These are phyloP conservation scores for Penicillium palitans DNA, from an alignment of 2,329 filamentous ascomycete genomes.

Conservation along the genomic window DNA sequence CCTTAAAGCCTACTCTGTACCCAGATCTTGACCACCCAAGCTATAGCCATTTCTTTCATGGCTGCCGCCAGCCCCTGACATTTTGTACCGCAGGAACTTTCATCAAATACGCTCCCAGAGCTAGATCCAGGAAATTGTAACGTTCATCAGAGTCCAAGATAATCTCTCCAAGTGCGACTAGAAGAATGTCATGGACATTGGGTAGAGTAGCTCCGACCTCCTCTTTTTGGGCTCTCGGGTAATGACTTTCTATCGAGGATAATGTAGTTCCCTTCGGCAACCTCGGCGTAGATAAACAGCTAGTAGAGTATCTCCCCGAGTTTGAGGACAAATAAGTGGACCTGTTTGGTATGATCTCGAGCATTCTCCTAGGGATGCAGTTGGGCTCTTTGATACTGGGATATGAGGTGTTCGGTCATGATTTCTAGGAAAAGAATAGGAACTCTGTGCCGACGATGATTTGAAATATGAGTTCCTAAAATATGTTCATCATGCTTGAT, in stretches of 20 bases:
- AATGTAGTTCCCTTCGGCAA: not conserved
- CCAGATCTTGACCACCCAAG: not conserved
- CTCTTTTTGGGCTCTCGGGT: not conserved
- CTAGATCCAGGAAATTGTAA: not conserved
- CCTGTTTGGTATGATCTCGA: not conserved
- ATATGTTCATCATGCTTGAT: not conserved
- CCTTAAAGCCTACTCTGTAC: not conserved
- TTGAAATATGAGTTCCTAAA: not conserved
- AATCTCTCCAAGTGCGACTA: not conserved
- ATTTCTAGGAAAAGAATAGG: not conserved
- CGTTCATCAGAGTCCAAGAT: not conserved
- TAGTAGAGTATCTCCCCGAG: not conserved
- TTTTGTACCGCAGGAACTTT: not conserved
- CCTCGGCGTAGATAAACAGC: not conserved
- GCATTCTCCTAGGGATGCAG: not conserved
- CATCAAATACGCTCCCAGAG: not conserved
- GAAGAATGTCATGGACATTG: not conserved
- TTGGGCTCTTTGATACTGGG: not conserved
- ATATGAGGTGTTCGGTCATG: no score
- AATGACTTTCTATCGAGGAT: not conserved
- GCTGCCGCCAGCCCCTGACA: not conserved
- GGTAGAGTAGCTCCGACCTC: not conserved
- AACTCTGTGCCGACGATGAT: not conserved
- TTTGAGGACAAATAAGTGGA: not conserved
- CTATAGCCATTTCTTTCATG: not conserved